These are phyloP conservation scores for Curvularia hawaiiensis DNA, from an alignment of 2,329 filamentous ascomycete genomes.

Conservation along the genomic window DNA sequence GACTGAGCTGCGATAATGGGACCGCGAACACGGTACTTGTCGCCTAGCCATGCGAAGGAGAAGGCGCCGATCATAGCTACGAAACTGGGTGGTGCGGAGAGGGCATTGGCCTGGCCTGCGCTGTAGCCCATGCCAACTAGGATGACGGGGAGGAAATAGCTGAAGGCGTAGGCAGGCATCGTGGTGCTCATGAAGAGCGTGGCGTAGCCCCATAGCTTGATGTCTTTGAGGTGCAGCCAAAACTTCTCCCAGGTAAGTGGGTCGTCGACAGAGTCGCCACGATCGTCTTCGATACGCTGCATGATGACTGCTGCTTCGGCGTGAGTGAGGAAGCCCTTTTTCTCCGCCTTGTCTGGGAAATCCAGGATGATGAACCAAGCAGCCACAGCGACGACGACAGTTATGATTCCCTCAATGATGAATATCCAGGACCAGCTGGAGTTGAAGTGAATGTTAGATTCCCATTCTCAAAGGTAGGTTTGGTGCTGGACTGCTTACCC, in stretches of 20 bases:
- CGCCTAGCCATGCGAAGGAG: conserved; percentile 29
- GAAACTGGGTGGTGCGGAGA: conserved; percentile 33
- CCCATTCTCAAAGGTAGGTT: background rate
- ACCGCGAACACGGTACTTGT: conserved; percentile 32
- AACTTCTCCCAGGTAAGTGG: conserved; percentile 28
- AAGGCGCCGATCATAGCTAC: conserved; percentile 32
- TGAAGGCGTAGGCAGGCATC: conserved; percentile 32
- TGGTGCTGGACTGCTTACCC: conserved; percentile 4
- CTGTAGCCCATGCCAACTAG: conserved; percentile 33
- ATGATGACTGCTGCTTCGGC: conserved; percentile 25
- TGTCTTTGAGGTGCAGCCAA: conserved; percentile 25
- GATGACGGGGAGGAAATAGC: conserved; percentile 37
- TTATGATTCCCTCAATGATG: conserved; percentile 35
- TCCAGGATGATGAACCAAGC: conserved; percentile 36
- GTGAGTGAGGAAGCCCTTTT: conserved; percentile 28
- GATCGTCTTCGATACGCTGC: conserved; percentile 32
- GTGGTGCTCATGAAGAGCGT: conserved; percentile 33
- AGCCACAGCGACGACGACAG: conserved; percentile 32
- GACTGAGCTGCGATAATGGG: conserved; percentile 31
- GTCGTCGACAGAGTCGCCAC: conserved; percentile 31
- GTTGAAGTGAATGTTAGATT: background rate
- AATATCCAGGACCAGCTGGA: conserved; percentile 39
- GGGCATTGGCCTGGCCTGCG: conserved; percentile 22
- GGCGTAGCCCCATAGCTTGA: conserved; percentile 32
- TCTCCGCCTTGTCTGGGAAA: conserved; percentile 35